Evolutionary conservation across 1,284 basidiomycete genomes (phyloP).

Genomic region (Entoloma clypeatum): DNA sequence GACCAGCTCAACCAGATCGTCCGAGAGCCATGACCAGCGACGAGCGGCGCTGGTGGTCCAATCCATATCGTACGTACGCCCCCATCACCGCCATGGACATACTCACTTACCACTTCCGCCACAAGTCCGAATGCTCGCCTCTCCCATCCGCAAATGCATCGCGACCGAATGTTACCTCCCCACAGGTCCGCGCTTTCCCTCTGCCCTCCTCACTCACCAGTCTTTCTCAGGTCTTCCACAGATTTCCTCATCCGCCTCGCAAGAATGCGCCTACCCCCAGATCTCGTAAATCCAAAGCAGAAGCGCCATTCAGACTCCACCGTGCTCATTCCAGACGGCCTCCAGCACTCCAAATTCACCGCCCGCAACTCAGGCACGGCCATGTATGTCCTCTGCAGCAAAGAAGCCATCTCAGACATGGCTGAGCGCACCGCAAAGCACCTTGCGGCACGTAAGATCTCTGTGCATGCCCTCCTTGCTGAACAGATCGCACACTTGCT

Average conservation of each 20-base stretch:
- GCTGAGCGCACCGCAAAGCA: slow-evolving; percentile 31
- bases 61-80: slow-evolving; percentile 61
- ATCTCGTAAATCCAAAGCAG: slow-evolving; percentile 13
- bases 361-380: slow-evolving; percentile 41
- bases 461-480: slow-evolving; percentile 39
- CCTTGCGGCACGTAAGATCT: slow-evolving; percentile 23
- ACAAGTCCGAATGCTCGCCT: slow-evolving; percentile 74
- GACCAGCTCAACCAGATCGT: slow-evolving; percentile 29
- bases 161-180: slow-evolving; percentile 52
- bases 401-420: slow-evolving; percentile 38
- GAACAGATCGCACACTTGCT: slow-evolving; percentile 60
- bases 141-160: slow-evolving; percentile 55
- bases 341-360: slow-evolving; percentile 62
- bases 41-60: slow-evolving; percentile 66
- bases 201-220: slow-evolving; percentile 2
- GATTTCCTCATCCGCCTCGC: slow-evolving; percentile 67
- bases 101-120: slow-evolving; percentile 5
- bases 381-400: slow-evolving; percentile 56
- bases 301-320: slow-evolving; percentile 7
- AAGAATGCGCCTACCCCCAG: slow-evolving; percentile 38
- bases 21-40: slow-evolving; percentile 55
- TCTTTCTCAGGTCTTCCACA: slow-evolving; percentile 25
- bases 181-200: slow-evolving; percentile 38
- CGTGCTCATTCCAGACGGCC: slow-evolving; percentile 57
- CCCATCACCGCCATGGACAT: slow-evolving; percentile 4